Base-by-base conservation (phyloP, 192 early-diverging fungal species). In the Jimgerdemannia flammicorona region DNA sequence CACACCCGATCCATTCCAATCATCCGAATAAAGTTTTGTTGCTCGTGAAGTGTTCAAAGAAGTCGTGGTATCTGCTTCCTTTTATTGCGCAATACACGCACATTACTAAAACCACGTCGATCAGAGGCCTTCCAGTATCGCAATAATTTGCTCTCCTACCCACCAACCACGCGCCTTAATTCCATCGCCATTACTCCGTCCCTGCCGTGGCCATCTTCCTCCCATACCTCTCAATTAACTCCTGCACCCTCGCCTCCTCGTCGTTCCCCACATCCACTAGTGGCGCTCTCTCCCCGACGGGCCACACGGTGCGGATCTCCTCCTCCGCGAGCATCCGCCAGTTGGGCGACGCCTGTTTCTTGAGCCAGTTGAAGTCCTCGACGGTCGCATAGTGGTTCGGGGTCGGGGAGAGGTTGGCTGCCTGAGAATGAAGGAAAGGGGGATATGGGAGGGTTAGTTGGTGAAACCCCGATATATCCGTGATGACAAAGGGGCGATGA, bases 281-380 rank as follows among this genome's bases (percentile, higher is more conserved):
- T 0, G 29, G 29, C 29, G 29, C 29, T 29, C 29, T 29, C 29
- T 29, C 29, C 8, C 14, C 49, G 14, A 14, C 14, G 14, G 49
- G 49, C 49, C 49, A 59, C 6, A 10, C 49, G 8, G 6, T 59
- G 49, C 49, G 49, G 8, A 10, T 14, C 49, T 59, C 49, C 8
- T 68, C 67, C 67, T 68, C 29, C 2, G 67, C 9, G 19, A 90
- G 70, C 3, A 90, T 4, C 43, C 76, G 49, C 95, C 95, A 96
- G 80, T 96, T 90, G 17, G 95, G 95, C 43, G 91, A 93, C 6
- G 86, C 87, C 75, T 90, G 88, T 65, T 94, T 86, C 63, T 84
- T 86, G 40, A 96, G 80, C 96, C 96, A 98, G 80, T 95, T 95
- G 75, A 98, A 98, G 74, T 98, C 96, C 74, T 98, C 93, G 14